A percentile compares a stretch with the other conserved stretches of the same genome.
phyloP scores from a whole-genome alignment of 495 filamentous ascomycete genomes.

The Pyronema omphalodes region DNA sequence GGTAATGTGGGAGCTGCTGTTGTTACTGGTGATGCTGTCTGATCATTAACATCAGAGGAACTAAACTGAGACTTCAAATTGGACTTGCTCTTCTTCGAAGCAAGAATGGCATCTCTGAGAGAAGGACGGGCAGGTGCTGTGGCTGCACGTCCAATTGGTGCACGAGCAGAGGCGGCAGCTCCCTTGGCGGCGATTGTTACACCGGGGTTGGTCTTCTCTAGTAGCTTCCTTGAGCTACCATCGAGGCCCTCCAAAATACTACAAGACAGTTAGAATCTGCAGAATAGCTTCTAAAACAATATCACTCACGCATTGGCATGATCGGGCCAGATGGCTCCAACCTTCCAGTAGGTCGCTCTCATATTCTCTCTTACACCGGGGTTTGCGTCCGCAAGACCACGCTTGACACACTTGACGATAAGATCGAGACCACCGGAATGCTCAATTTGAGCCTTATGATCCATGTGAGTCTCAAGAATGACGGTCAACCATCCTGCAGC shows the following conservation, averaged over 20 bases:
- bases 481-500: conserved; percentile 70
- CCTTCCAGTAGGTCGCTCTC: conserved; percentile 71
- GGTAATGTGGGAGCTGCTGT: conserved; percentile 8
- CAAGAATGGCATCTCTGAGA: conserved; percentile 64
- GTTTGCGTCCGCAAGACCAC: conserved; percentile 69
- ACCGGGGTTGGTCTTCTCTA: conserved; percentile 71
- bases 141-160: conserved; percentile 25
- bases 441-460: conserved; percentile 65
- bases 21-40: conserved; percentile 29
- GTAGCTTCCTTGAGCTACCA: conserved; percentile 46
- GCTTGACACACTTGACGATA: conserved; percentile 74
- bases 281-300: conserved; percentile 21
- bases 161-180: conserved; percentile 34
- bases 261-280: background rate
- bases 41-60: conserved; percentile 20
- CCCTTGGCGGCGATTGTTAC: conserved; percentile 33
- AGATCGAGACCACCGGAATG: conserved; percentile 63
- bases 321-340: conserved; percentile 55
- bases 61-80: conserved; percentile 37
- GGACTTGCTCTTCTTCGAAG: conserved; percentile 49
- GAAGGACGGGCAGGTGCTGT: conserved; percentile 33
- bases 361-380: conserved; percentile 69
- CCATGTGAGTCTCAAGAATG: conserved; percentile 54
- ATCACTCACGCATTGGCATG: conserved; percentile 49
- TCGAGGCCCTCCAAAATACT: conserved; percentile 63